Evolutionary conservation across 441 rosid species (phyloP).

Genomic region (Kokia cookei): DNA sequence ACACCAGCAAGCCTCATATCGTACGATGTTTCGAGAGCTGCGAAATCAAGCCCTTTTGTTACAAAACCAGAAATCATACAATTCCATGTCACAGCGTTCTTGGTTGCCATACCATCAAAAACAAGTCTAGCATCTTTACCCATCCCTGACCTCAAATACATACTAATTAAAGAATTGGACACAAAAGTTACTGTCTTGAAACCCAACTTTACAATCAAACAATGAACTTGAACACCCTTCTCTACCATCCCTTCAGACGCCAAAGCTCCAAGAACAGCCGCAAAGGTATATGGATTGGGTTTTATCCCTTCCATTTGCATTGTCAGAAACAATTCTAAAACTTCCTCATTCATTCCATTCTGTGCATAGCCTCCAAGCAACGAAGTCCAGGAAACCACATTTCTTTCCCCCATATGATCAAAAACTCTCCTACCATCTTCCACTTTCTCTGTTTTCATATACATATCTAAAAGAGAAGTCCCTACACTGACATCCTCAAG

Average conservation of each 20-base stretch:
- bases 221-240: slow-evolving; percentile 43
- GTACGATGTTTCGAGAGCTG: slow-evolving; percentile 40
- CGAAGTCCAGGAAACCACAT: slow-evolving; percentile 68
- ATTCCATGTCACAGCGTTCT: slow-evolving; percentile 57
- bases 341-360: slow-evolving; percentile 28
- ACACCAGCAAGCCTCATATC: slow-evolving; percentile 40
- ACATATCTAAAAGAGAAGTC: slow-evolving; percentile 66
- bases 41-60: slow-evolving; percentile 39
- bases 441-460: slow-evolving; percentile 51
- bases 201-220: slow-evolving; percentile 43
- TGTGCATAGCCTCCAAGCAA: slow-evolving; percentile 42
- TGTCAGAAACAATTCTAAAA: slow-evolving; percentile 30
- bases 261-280: slow-evolving; percentile 52
- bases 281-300: slow-evolving; percentile 45
- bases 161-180: slow-evolving; percentile 49
- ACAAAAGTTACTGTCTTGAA: slow-evolving; percentile 29
- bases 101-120: slow-evolving; percentile 36
- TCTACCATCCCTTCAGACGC: slow-evolving; percentile 33
- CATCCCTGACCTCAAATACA: slow-evolving; percentile 43
- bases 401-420: slow-evolving; percentile 41
- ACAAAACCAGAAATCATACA: slow-evolving; percentile 50
- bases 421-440: slow-evolving; percentile 50
- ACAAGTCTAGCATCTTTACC: slow-evolving; percentile 36
- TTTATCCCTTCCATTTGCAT: slow-evolving; percentile 41
- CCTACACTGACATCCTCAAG: slow-evolving; percentile 63